phyloP scores from a whole-genome alignment of 2,329 filamentous ascomycete species.

The Claviceps monticola region DNA sequence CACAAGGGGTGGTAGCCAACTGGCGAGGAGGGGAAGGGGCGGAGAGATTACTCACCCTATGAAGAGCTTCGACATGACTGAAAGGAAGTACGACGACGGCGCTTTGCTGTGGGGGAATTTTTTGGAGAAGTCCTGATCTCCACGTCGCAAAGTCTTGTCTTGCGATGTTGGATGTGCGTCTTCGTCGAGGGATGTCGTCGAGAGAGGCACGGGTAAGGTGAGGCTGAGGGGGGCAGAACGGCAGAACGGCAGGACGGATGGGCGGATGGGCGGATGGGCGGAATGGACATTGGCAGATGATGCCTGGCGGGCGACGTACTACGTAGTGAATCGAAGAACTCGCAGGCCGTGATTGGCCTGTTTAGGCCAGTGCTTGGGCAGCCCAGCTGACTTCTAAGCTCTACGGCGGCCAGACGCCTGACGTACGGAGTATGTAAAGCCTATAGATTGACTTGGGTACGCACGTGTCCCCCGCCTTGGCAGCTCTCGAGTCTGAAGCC shows the following conservation, averaged over 20 bases:
- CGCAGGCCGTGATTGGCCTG: neutral
- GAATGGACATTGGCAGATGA: constrained; percentile 5
- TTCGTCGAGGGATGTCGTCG: neutral
- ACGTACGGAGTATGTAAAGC: too few relatives aligned
- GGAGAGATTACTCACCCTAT: constrained; percentile 56
- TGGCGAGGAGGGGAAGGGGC: neutral
- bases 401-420: too few relatives aligned
- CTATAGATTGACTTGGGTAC: too few relatives aligned
- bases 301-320: neutral
- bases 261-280: neutral
- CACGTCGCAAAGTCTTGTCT: neutral
- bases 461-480: too few relatives aligned
- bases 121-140: neutral
- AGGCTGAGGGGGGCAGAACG: constrained; percentile 1
- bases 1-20: neutral
- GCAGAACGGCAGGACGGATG: neutral
- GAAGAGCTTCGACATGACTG: constrained; percentile 80
- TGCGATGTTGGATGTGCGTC: neutral
- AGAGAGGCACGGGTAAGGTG: neutral
- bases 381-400: neutral
- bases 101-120: neutral
- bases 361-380: neutral
- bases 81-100: constrained; percentile 6
- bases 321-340: neutral
- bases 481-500: too few relatives aligned